Evolutionary conservation across 371 early-diverging fungal species (phyloP).

Genomic region (Furculomyces boomerangus): DNA sequence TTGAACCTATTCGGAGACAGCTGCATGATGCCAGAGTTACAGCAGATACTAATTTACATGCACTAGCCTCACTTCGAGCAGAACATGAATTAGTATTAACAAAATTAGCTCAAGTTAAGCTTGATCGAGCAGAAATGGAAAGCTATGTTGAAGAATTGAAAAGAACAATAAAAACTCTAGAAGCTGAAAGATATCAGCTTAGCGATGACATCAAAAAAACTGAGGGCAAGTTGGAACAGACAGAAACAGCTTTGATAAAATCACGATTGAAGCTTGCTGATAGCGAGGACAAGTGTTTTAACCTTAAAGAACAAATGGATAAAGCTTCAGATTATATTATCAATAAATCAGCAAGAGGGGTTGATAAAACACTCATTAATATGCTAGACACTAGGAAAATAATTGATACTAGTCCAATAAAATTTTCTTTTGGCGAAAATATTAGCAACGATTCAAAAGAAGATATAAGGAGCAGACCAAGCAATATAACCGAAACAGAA

Average conservation of each 20-base stretch:
- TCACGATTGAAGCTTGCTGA: conserved; percentile 17
- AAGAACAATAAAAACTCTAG: conserved; percentile 5
- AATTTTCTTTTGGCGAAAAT: too few species aligned
- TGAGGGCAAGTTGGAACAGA: background rate
- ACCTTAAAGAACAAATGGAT: background rate
- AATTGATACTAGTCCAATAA: too few species aligned
- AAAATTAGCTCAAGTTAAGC: conserved; percentile 15
- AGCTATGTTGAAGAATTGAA: conserved; percentile 14
- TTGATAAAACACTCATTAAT: too few species aligned
- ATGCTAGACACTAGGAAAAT: too few species aligned
- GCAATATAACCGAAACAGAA: too few species aligned
- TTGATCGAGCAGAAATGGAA: conserved; percentile 12
- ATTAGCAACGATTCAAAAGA: too few species aligned
- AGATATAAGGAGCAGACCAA: too few species aligned
- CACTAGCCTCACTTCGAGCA: conserved; percentile 13
- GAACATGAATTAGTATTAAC: conserved; percentile 11
- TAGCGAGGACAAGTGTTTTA: conserved; percentile 9
- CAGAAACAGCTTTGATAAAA: conserved; percentile 10
- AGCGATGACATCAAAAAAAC: background rate
- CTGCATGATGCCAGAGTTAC: conserved; percentile 21
- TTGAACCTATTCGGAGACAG: conserved; percentile 18
- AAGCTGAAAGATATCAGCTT: conserved; percentile 3
- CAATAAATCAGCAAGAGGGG: too few species aligned
- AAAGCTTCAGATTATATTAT: background rate
- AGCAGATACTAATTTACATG: conserved; percentile 18